Percentiles rank a stretch among this genome's conserved stretches.
Conservation (phyloP, 1,284 basidiomycete species). For the Agroathelia rolfsii region DNA sequence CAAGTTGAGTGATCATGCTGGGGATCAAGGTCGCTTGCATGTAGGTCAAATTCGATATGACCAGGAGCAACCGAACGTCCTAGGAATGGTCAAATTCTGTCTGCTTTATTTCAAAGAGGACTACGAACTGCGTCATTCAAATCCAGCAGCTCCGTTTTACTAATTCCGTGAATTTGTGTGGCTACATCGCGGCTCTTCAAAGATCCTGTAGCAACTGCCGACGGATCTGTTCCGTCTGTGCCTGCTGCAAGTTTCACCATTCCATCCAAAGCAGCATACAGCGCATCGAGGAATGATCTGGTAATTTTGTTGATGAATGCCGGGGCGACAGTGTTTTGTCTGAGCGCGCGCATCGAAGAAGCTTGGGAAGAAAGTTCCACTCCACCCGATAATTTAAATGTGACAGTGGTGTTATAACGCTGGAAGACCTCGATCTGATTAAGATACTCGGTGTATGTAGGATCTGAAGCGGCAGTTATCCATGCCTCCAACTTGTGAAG, state of each 20-base stretch:
- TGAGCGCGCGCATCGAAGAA: slow-evolving; percentile 33
- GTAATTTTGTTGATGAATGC: slow-evolving; percentile 67
- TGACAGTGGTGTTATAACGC: slow-evolving; percentile 66
- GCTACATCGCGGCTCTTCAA: slow-evolving; percentile 23
- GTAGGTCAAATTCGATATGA: slow-evolving; percentile 83
- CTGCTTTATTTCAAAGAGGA: slow-evolving; percentile 4
- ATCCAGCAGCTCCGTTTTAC: slow-evolving; percentile 48
- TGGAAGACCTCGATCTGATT: slow-evolving; percentile 78
- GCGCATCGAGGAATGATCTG: slow-evolving; percentile 78
- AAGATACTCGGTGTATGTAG: slow-evolving; percentile 59
- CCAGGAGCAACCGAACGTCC: slow-evolving; percentile 84
- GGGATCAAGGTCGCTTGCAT: slow-evolving; percentile 68
- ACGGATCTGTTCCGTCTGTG: no score
- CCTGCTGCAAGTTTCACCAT: slow-evolving; percentile 79
- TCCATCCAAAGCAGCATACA: slow-evolving; percentile 88
- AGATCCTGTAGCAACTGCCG: slow-evolving; percentile 35
- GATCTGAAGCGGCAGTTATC: slow-evolving; percentile 50
- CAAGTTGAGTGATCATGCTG: slow-evolving; percentile 72
- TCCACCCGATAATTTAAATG: slow-evolving; percentile 80
- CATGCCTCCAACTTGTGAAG: slow-evolving; percentile 87
- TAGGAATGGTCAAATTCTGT: slow-evolving; percentile 24
- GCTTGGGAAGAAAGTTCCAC: slow-evolving; percentile 50
- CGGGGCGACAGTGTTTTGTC: slow-evolving; percentile 48
- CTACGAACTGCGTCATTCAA: slow-evolving; percentile 49
- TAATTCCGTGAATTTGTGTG: slow-evolving; percentile 24